Base-by-base conservation (phyloP, 2,329 filamentous ascomycete species). In the Dendryphion nanum region DNA sequence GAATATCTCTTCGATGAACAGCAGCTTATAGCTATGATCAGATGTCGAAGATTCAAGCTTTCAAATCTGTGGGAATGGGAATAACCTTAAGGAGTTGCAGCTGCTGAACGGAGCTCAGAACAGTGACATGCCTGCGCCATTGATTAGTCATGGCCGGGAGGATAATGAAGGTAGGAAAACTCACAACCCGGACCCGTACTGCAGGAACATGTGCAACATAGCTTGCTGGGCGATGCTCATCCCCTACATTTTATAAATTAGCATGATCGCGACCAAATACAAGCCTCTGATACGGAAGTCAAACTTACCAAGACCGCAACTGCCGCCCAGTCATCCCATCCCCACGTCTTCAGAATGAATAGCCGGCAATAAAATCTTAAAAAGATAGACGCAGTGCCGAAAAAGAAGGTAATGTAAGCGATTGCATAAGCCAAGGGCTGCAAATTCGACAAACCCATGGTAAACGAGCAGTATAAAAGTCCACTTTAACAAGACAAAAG, bases 1-100 rank as follows among this genome's bases (percentile, higher is more conserved):
- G 31, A 47, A 57, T 8, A 64, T 40, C 19, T 64, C 61, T 30
- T 63, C 57, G 13, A 54, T 44, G 15, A 64, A 63, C 5, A 63
- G 48, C 23, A 44, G n/a, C n/a, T n/a, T n/a, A n/a, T n/a, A n/a
- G n/a, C n/a, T n/a, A n/a, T n/a, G n/a, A n/a, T n/a, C n/a, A n/a
- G n/a, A n/a, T n/a, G n/a, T n/a, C n/a, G n/a, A n/a, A n/a, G n/a
- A n/a, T n/a, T n/a, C n/a, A n/a, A n/a, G n/a, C n/a, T n/a, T n/a
- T n/a, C n/a, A n/a, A n/a, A n/a, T n/a, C n/a, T n/a, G n/a, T n/a
- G n/a, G n/a, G n/a, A n/a, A n/a, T n/a, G n/a, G n/a, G n/a, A n/a
- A n/a, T n/a, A n/a, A n/a, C n/a, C n/a, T n/a, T n/a, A n/a, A n/a
- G n/a, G n/a, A n/a, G n/a, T n/a, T n/a, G n/a, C n/a, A n/a, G n/a